Evolutionary conservation across 257 asterid genomes (phyloP).

Genomic region (Craterostigma plantagineum): DNA sequence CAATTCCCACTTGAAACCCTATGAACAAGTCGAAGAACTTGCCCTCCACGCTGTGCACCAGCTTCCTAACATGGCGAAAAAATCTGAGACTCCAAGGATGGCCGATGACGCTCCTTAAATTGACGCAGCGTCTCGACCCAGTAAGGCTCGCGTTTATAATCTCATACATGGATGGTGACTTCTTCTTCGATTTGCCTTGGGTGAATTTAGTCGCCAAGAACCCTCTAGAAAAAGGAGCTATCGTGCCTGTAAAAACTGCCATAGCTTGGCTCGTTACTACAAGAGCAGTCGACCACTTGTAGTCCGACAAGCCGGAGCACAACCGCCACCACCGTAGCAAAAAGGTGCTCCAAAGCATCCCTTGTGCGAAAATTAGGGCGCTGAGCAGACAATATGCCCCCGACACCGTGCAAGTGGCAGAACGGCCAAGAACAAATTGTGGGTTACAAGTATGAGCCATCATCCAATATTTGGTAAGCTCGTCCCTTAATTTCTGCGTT

Average conservation of each 20-base stretch:
- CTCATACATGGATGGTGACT: slow-evolving; percentile 8
- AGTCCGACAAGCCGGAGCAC: slow-evolving; percentile 56
- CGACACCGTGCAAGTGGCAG: slow-evolving; percentile 53
- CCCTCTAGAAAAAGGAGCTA: slow-evolving; percentile 67
- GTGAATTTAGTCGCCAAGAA: slow-evolving; percentile 29
- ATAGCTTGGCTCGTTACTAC: slow-evolving; percentile 34
- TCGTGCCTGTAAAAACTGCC: slow-evolving; percentile 41
- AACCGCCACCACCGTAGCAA: slow-evolving; percentile 33
- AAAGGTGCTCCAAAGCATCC: slow-evolving; percentile 30
- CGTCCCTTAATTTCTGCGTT: slow-evolving; percentile 25
- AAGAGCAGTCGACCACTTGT: slow-evolving; percentile 50
- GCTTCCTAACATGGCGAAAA: slow-evolving; percentile 19
- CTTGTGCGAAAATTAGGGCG: slow-evolving; percentile 33
- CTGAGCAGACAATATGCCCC: slow-evolving; percentile 57
- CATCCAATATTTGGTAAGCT: slow-evolving; percentile 58
- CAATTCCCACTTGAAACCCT: slow-evolving; percentile 29
- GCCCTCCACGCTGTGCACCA: slow-evolving; percentile 23
- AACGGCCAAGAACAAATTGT: slow-evolving; percentile 49
- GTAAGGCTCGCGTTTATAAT: slow-evolving; percentile 34
- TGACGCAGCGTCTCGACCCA: slow-evolving; percentile 31
- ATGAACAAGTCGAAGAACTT: slow-evolving; percentile 27
- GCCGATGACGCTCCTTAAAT: slow-evolving; percentile 32
- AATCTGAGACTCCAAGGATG: no score
- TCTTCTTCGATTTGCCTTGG: slow-evolving; percentile 38
- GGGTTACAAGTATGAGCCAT: slow-evolving; percentile 82